Evolutionary conservation across 139 green algal species (phyloP), one percentile per base, ranked within the genome.

Genomic region (Micromonas pusilla): DNA sequence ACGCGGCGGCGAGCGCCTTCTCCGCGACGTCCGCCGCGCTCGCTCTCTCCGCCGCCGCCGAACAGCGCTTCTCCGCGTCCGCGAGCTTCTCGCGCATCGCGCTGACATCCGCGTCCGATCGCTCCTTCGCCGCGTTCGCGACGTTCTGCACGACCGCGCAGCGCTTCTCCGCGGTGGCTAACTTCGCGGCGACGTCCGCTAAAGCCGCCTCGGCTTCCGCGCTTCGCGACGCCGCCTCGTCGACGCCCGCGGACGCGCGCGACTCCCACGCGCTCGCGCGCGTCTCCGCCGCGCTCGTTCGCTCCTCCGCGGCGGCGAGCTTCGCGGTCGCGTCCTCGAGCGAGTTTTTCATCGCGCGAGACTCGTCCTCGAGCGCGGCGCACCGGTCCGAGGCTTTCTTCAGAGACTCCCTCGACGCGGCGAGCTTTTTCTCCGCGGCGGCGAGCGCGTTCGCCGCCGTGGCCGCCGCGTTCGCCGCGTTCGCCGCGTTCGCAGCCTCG

Each of bases 1-100:
- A 21, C 20, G 31, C 28, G 16, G 26, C 68, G 23, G 30, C 37
- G 20, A 75, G 37, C 37, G 32, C 38, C n/a, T 1, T 3, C 21
- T 75, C 16, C 36, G 68, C 68, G 1, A 53, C 68, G 68, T 63
- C 19, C 31, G 66, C 66, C 5, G 66, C 66, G 30, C 6, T 25
- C 30, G n/a, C 20, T 2, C 52, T 31, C 66, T 52, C 37, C 30
- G 32, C 66, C 5, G n/a, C 2, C 19, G n/a, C 37, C 3, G 52
- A 62, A 62, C 16, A 16, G 25, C 33, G 13, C 13, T 26, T 25
- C n/a, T 72, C 65, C 2, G 26, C 13, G 26, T 23, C 60, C 60
- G 60, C 60, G 20, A 67, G 60, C 60, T 67, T 67, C 30, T 67
- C 60, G 19, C 60, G 60, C 30, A 31, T 23, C 60, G 65, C 65